Conservation (phyloP, 2,329 filamentous ascomycete genomes). For the Zasmidium citrigriseum region DNA sequence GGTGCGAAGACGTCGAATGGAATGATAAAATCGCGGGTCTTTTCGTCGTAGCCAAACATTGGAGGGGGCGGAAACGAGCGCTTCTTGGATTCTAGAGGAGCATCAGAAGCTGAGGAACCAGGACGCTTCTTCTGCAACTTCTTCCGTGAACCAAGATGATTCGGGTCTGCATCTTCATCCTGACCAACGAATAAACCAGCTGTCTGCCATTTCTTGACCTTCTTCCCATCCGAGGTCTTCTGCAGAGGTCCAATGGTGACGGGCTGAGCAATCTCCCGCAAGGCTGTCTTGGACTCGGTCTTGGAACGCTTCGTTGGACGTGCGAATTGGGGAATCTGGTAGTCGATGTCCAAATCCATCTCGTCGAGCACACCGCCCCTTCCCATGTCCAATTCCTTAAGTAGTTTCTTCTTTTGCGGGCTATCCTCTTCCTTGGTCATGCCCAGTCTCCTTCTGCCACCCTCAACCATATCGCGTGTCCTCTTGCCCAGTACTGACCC, state of each 20-base stretch:
- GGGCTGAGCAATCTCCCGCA: slow-evolving; percentile 25
- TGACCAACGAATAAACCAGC: slow-evolving; percentile 90
- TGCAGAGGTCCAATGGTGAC: slow-evolving; percentile 26
- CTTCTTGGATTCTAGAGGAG: slow-evolving; percentile 51
- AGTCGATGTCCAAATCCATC: slow-evolving; percentile 32
- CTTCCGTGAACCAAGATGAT: slow-evolving; percentile 45
- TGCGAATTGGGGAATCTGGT: slow-evolving; percentile 16
- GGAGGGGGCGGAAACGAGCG: slow-evolving; percentile 32
- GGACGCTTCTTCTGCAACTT: slow-evolving; percentile 46
- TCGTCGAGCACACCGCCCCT: slow-evolving; percentile 34
- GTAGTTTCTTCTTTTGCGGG: slow-evolving; percentile 24
- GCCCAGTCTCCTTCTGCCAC: slow-evolving; percentile 38
- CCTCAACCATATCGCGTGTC: slow-evolving; percentile 39
- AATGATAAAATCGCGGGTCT: slow-evolving; percentile 74
- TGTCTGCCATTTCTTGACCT: slow-evolving; percentile 73
- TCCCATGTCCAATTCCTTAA: slow-evolving; percentile 37
- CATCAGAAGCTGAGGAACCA: slow-evolving; percentile 19
- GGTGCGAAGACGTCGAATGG: slow-evolving; percentile 90
- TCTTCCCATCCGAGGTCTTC: slow-evolving; percentile 40
- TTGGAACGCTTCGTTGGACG: slow-evolving; percentile 31
- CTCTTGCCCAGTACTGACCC: slow-evolving; percentile 38
- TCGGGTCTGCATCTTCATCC: slow-evolving; percentile 49
- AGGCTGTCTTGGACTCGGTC: slow-evolving; percentile 18
- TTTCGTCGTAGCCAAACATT: slow-evolving; percentile 52
- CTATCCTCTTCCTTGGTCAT: slow-evolving; percentile 24